These are phyloP conservation scores for Beauveria bassiana DNA, from an alignment of 2,329 filamentous ascomycete species.

Conservation along the genomic window DNA sequence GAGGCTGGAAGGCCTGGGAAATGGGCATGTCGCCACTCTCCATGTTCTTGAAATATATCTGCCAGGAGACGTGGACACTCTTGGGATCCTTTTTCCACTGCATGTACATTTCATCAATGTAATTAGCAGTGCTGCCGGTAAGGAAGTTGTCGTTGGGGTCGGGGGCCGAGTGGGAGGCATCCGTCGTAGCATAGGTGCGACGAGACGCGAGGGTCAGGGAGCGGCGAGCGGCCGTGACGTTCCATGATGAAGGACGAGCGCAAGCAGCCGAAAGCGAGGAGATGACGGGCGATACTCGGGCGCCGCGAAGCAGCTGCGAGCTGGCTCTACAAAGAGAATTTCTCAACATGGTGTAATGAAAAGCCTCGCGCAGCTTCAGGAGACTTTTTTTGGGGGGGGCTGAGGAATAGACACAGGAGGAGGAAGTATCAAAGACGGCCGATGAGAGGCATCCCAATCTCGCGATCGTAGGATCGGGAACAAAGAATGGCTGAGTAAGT, in stretches of 20 bases:
- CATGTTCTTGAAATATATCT: constrained; percentile 99
- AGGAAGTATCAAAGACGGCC: constrained; percentile 16
- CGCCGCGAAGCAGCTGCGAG: constrained; percentile 51
- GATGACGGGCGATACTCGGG: constrained; percentile 38
- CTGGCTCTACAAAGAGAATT: constrained; percentile 58
- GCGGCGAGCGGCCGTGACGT: constrained; percentile 38
- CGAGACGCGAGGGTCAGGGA: constrained; percentile 42
- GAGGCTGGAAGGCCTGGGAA: constrained; percentile 92
- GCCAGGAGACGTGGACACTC: constrained; percentile 97
- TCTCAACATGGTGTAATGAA: constrained; percentile 59
- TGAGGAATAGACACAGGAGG: constrained; percentile 3
- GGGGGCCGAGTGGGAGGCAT: constrained; percentile 44
- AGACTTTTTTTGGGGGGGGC: constrained; percentile 4
- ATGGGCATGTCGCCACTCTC: constrained; percentile 97
- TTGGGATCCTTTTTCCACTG: constrained; percentile 91
- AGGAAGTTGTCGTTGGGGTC: constrained; percentile 95
- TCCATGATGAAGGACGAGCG: constrained; percentile 34
- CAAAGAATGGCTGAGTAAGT: constrained; percentile 45
- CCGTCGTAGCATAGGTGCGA: constrained; percentile 43
- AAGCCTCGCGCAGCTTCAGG: constrained; percentile 14
- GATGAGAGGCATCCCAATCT: constrained; percentile 25
- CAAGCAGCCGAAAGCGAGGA: constrained; percentile 35
- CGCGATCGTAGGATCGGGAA: constrained; percentile 21
- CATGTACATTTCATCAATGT: constrained; percentile 99
- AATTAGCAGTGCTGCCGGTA: constrained; percentile 93